phyloP scores from a whole-genome alignment of 2,329 filamentous ascomycete genomes.

The Arachnopeziza araneosa region DNA sequence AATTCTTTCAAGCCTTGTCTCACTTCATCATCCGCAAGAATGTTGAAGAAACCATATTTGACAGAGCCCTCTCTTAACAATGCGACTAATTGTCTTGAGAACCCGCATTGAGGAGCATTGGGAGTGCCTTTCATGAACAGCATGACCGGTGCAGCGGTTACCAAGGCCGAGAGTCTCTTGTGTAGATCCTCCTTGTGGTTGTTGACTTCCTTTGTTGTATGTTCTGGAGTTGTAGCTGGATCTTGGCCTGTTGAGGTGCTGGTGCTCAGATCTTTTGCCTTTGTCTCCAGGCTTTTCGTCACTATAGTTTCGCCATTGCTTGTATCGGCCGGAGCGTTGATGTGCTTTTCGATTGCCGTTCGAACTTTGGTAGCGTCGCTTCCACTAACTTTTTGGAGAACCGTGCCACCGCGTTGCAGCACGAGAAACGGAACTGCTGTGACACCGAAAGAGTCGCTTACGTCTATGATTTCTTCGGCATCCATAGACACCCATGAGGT shows the following conservation, averaged over 20 bases:
- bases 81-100: constrained; percentile 81
- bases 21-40: constrained; percentile 94
- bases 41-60: constrained; percentile 99
- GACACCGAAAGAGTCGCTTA: constrained; percentile 90
- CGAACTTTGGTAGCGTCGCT: constrained; percentile 84
- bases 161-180: constrained; percentile 73
- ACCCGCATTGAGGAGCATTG: constrained; percentile 81
- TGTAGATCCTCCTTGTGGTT: constrained; percentile 79
- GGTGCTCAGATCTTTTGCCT: constrained; percentile 34
- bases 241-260: constrained; percentile 21
- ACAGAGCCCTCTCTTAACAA: constrained; percentile 85
- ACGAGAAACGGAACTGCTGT: constrained; percentile 91
- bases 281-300: constrained; percentile 34
- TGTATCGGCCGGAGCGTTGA: constrained; percentile 28
- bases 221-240: constrained; percentile 24
- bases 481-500: constrained; percentile 87
- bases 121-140: constrained; percentile 98
- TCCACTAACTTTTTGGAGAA: constrained; percentile 81
- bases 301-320: constrained; percentile 9
- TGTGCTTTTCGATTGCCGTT: constrained; percentile 77
- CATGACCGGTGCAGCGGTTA: constrained; percentile 96
- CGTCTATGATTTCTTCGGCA: constrained; percentile 87
- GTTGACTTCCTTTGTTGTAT: constrained; percentile 38
- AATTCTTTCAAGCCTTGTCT: constrained; percentile 94
- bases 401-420: constrained; percentile 66